Conservation (phyloP, 495 filamentous ascomycete species). For the Penicillium antarcticum region DNA sequence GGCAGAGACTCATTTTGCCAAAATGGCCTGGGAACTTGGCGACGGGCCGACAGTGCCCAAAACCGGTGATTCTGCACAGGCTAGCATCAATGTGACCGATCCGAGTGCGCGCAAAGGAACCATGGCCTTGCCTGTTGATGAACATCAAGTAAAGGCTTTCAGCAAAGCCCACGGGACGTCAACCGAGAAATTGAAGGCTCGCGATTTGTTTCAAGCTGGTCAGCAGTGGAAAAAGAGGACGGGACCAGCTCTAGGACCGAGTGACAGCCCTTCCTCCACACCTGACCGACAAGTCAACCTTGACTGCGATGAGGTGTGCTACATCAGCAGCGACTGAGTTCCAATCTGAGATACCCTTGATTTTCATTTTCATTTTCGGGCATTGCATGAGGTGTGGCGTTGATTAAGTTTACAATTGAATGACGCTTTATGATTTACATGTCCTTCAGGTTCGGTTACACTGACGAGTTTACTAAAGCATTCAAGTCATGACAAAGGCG, state of each 20-base stretch:
- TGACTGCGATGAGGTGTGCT: constrained; percentile 6
- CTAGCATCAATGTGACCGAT: background rate
- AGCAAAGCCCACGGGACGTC: constrained; percentile 37
- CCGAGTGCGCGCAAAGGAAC: constrained; percentile 7
- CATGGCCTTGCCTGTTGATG: constrained; percentile 36
- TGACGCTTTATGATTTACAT: background rate
- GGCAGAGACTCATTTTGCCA: constrained; percentile 53
- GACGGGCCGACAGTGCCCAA: constrained; percentile 56
- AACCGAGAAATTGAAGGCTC: constrained; percentile 37
- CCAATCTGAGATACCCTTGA: background rate
- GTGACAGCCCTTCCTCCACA: constrained; percentile 18
- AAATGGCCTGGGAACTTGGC: constrained; percentile 61
- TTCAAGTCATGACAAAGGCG: background rate
- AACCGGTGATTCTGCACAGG: constrained; percentile 35
- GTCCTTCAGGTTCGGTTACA: background rate
- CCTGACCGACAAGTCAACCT: constrained; percentile 27
- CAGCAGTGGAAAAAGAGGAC: constrained; percentile 43
- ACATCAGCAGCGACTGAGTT: background rate
- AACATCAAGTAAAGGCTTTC: constrained; percentile 32
- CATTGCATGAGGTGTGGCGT: background rate
- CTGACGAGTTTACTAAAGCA: background rate
- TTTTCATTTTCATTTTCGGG: background rate
- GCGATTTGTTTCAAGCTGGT: constrained; percentile 34
- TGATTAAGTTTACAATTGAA: background rate
- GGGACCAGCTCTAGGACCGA: constrained; percentile 46